A percentile compares a stretch with the other conserved stretches of the same genome.
Conservation (phyloP, 2,329 filamentous ascomycete genomes). For the Colletotrichum costaricense region DNA sequence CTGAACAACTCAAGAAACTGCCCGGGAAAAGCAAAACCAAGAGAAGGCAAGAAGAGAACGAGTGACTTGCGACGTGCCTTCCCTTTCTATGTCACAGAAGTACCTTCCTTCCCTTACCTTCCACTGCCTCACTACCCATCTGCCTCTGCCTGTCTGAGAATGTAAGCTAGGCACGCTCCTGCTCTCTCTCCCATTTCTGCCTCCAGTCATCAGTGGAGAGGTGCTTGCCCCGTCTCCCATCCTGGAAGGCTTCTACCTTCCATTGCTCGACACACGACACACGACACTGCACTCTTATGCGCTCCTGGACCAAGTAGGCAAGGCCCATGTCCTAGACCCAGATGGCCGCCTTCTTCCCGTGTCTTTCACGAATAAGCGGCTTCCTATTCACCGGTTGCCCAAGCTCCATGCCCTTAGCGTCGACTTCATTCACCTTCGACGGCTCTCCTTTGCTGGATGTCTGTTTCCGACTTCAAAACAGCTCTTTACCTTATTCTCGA, state of each 20-base stretch:
- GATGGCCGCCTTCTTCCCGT: neutral
- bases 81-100: neutral
- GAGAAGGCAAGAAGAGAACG: neutral
- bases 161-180: neutral
- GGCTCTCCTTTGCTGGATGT: neutral
- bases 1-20: neutral
- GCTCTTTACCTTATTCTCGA: neutral
- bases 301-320: constrained; percentile 19
- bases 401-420: constrained; percentile 2
- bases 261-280: neutral
- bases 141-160: neutral
- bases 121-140: neutral
- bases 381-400: neutral
- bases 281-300: constrained; percentile 22
- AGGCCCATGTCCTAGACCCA: constrained; percentile 22
- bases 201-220: neutral
- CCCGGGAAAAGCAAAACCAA: neutral
- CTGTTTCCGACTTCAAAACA: neutral
- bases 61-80: neutral
- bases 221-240: neutral
- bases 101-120: neutral
- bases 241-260: neutral
- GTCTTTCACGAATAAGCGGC: neutral
- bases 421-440: neutral
- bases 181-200: neutral